Evolutionary conservation across 2,329 filamentous ascomycete genomes (phyloP).

Genomic region (Pestalotiopsis sp.): DNA sequence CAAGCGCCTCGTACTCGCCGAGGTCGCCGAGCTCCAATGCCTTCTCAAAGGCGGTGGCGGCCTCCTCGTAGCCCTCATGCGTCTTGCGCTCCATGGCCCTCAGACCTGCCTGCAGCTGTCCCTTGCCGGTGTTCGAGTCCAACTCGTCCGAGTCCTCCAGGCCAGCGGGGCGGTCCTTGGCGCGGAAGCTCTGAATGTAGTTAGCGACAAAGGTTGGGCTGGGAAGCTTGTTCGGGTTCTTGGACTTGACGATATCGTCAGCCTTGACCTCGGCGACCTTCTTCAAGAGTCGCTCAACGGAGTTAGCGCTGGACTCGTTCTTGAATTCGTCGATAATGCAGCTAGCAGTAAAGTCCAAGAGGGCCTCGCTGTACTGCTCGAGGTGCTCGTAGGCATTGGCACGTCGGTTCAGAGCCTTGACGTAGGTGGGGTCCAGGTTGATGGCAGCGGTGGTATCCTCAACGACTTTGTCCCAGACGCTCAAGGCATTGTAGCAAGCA

Average conservation of each 20-base stretch:
- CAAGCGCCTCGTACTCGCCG: slow-evolving; percentile 82
- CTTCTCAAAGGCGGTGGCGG: slow-evolving; percentile 82
- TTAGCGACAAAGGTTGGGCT: slow-evolving; percentile 97
- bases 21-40: slow-evolving; percentile 82
- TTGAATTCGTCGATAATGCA: slow-evolving; percentile 99
- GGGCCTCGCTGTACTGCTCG: slow-evolving; percentile 86
- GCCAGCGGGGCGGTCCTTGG: slow-evolving; percentile 76
- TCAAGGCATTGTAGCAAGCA: slow-evolving; percentile 93
- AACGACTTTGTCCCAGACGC: slow-evolving; percentile 93
- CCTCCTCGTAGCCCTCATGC: slow-evolving; percentile 88
- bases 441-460: slow-evolving; percentile 96
- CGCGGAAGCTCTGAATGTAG: slow-evolving; percentile 97
- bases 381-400: slow-evolving; percentile 97
- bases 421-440: slow-evolving; percentile 90
- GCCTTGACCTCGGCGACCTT: slow-evolving; percentile 96
- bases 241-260: slow-evolving; percentile 80
- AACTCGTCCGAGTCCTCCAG: slow-evolving; percentile 83
- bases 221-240: slow-evolving; percentile 84
- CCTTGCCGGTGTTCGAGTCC: slow-evolving; percentile 76
- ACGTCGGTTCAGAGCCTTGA: slow-evolving; percentile 95
- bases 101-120: slow-evolving; percentile 82
- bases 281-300: slow-evolving; percentile 91
- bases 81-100: slow-evolving; percentile 83
- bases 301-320: slow-evolving; percentile 84
- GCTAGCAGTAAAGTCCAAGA: slow-evolving; percentile 96